Conservation (phyloP, 1,139 yeast species). For the Blastobotrys malaysiensis region DNA sequence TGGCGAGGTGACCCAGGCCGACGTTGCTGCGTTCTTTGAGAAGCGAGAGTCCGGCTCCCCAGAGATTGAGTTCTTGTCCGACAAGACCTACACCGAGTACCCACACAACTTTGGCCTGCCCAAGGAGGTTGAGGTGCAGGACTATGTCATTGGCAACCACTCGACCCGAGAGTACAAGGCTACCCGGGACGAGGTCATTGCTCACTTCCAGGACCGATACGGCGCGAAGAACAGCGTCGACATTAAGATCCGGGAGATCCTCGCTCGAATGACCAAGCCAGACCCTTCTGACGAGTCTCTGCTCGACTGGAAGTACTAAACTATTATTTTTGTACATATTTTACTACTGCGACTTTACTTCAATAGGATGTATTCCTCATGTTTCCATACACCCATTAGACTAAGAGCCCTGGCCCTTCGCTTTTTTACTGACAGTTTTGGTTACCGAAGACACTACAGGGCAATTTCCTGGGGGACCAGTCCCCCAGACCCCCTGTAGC, state of each 20-base stretch:
- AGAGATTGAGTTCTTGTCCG: slow-evolving; percentile 39
- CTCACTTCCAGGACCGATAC: slow-evolving; percentile 51
- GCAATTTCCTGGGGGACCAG: too few species aligned
- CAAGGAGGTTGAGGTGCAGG: slow-evolving; percentile 50
- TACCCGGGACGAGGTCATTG: slow-evolving; percentile 58
- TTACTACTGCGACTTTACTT: too few species aligned
- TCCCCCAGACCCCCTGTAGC: too few species aligned
- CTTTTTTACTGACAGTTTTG: too few species aligned
- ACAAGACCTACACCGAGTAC: slow-evolving; percentile 54
- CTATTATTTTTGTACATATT: background rate
- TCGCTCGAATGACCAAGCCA: slow-evolving; percentile 57
- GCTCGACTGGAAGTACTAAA: slow-evolving; percentile 51
- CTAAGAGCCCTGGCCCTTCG: too few species aligned
- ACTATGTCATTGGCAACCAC: slow-evolving; percentile 62
- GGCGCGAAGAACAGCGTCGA: slow-evolving; percentile 59
- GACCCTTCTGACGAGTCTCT: slow-evolving; percentile 52
- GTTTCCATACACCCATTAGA: too few species aligned
- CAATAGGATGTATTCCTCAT: too few species aligned
- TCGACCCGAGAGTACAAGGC: slow-evolving; percentile 60
- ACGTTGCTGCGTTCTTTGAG: slow-evolving; percentile 27
- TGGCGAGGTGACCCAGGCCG: slow-evolving; percentile 29
- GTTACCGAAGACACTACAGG: too few species aligned
- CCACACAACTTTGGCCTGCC: slow-evolving; percentile 84
- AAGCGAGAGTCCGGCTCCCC: slow-evolving; percentile 24
- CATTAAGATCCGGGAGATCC: slow-evolving; percentile 49